phyloP scores from a whole-genome alignment of 2,329 filamentous ascomycete species.

The Nakataea oryzae region DNA sequence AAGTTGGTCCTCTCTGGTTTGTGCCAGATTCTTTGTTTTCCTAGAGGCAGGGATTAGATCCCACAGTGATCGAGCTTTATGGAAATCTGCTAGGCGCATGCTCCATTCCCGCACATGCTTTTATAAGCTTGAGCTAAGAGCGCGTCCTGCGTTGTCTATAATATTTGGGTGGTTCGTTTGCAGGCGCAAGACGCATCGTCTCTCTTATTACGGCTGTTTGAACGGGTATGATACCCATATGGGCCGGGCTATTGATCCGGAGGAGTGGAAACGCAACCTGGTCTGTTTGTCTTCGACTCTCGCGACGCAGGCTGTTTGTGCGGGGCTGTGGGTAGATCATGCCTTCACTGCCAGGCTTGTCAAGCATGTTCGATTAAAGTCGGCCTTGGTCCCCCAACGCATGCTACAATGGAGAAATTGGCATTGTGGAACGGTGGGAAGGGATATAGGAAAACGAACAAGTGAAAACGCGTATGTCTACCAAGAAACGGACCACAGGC shows the following conservation, averaged over 20 bases:
- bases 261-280: not conserved
- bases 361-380: too few relatives aligned
- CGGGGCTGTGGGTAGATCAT: too few relatives aligned
- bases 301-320: not conserved
- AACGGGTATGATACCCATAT: not conserved
- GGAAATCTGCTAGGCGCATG: not conserved
- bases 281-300: not conserved
- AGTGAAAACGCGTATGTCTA: too few relatives aligned
- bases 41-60: not conserved
- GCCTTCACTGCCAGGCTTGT: not conserved
- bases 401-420: too few relatives aligned
- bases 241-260: not conserved
- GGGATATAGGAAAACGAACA: too few relatives aligned
- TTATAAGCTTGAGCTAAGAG: not conserved
- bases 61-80: not conserved
- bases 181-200: not conserved
- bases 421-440: too few relatives aligned
- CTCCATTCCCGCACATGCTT: not conserved
- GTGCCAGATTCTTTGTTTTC: conserved; percentile 14
- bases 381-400: too few relatives aligned
- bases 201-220: not conserved
- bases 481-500: too few relatives aligned
- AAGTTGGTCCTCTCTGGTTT: conserved; percentile 11
- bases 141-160: not conserved
- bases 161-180: not conserved